Evolutionary conservation across 257 asterid species (phyloP).

Genomic region (Gentiana straminea): DNA sequence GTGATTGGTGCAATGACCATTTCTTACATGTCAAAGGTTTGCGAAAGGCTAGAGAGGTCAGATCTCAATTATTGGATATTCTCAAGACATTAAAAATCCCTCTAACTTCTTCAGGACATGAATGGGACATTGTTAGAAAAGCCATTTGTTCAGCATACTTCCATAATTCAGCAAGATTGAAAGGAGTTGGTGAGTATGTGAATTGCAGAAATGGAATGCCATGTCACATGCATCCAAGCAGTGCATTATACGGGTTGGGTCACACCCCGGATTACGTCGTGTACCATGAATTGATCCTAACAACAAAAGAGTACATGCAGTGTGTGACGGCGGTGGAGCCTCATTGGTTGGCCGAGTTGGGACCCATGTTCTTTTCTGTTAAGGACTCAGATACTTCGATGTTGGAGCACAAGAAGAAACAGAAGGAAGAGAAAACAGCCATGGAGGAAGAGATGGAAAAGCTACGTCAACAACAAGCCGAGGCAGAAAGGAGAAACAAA

Average conservation of each 20-base stretch:
- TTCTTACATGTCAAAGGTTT: slow-evolving; percentile 81
- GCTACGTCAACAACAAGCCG: slow-evolving; percentile 52
- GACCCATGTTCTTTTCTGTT: slow-evolving; percentile 96
- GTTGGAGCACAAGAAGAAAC: slow-evolving; percentile 81
- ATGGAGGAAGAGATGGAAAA: slow-evolving; percentile 99
- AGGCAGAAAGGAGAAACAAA: slow-evolving; percentile 28
- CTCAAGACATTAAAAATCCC: slow-evolving; percentile 66
- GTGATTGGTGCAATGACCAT: slow-evolving; percentile 97
- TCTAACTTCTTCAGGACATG: slow-evolving; percentile 74
- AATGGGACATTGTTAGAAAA: slow-evolving; percentile 80
- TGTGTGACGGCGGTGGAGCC: slow-evolving; percentile 89
- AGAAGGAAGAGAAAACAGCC: slow-evolving; percentile 79
- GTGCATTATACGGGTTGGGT: slow-evolving; percentile 81
- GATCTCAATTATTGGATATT: slow-evolving; percentile 78
- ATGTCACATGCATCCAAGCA: slow-evolving; percentile 90
- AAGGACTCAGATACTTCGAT: slow-evolving; percentile 81
- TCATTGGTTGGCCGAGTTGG: slow-evolving; percentile 91
- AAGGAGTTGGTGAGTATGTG: slow-evolving; percentile 83
- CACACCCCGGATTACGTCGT: slow-evolving; percentile 94
- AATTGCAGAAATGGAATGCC: slow-evolving; percentile 94
- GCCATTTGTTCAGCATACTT: slow-evolving; percentile 94
- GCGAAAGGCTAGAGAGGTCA: slow-evolving; percentile 82
- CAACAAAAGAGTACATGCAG: slow-evolving; percentile 90
- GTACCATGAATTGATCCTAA: slow-evolving; percentile 74
- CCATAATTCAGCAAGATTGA: slow-evolving; percentile 73